Evolutionary conservation across 2,329 filamentous ascomycete species (phyloP), one percentile per base, ranked within the genome.

Genomic region (Alternaria solani): DNA sequence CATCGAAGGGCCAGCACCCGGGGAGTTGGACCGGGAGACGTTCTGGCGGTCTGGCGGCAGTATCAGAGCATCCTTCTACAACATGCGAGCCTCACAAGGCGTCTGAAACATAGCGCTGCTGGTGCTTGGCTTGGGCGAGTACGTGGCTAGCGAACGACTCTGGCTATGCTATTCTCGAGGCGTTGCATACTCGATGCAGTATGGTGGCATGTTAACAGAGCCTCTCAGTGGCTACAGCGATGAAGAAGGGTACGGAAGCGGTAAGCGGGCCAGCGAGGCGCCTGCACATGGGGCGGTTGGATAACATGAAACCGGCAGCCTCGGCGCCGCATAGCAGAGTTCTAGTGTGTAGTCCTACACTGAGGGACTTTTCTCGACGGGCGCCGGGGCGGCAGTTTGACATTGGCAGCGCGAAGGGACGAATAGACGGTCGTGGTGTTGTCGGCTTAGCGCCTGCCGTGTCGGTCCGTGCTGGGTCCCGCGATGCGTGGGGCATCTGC

Each of bases 271-370:
- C 51, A 71, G 73, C 73, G 69, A 75, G 53, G 73, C 75, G 75
- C 76, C 71, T 74, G 70, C 70, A 68, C 61, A 61, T 59, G 67
- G 69, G 73, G 75, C 74, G 75, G 73, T 65, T 77, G 72, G 75
- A 59, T 65, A 73, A 67, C 63, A 64, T 77, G 75, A 77, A 78
- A 78, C 75, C 69, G 69, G 70, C 66, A 65, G 64, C 11, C 26
- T 67, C 63, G 62, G 69, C 68, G 67, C 67, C 64, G 69, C 9
- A 28, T 28, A 36, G 49, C 47, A 34, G 12, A 44, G n/a, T 32
- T 52, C 16, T 57, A 63, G 57, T 62, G 59, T 61, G 59, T 52
- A 55, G 59, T 42, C 42, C 34, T 55, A 42, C 59, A 49, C 44
- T 51, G 62, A 43, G 51, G 30, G 51, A 51, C 38, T 28, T 43